These are phyloP conservation scores for Quercus suber DNA, from an alignment of 306 rosid genomes.

Conservation along the genomic window DNA sequence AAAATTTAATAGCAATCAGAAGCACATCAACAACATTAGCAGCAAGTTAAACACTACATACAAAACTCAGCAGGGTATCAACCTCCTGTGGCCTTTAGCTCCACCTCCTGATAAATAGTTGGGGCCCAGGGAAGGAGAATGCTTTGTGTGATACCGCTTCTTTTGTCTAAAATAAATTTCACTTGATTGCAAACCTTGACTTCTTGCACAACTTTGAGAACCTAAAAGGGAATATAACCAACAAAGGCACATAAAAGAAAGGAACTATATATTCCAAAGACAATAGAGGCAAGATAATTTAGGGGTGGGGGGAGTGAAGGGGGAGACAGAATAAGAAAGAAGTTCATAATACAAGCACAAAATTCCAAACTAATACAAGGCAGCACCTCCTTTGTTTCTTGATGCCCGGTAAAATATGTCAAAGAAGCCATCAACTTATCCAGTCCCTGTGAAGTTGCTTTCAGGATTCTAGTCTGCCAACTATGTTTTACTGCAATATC, in stretches of 20 bases:
- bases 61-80: conserved; percentile 28
- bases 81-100: conserved; percentile 86
- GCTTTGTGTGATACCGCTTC: conserved; percentile 32
- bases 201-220: conserved; percentile 69
- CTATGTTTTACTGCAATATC: conserved; percentile 55
- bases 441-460: conserved; percentile 69
- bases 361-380: conserved; percentile 11
- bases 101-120: conserved; percentile 74
- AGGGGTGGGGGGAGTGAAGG: background rate
- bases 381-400: conserved; percentile 68
- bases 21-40: conserved; percentile 19
- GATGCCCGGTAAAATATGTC: conserved; percentile 50
- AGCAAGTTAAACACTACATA: conserved; percentile 15
- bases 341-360: background rate
- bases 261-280: background rate
- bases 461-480: conserved; percentile 58
- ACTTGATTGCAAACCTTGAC: conserved; percentile 71
- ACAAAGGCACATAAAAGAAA: background rate
- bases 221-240: conserved; percentile 20
- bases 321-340: background rate
- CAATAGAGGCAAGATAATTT: background rate
- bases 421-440: conserved; percentile 75
- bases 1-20: conserved; percentile 10
- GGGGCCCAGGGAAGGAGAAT: conserved; percentile 87
- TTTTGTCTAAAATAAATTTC: conserved; percentile 47